Evolutionary conservation across 1,284 basidiomycete genomes (phyloP).

Genomic region (Moniliophthora roreri): DNA sequence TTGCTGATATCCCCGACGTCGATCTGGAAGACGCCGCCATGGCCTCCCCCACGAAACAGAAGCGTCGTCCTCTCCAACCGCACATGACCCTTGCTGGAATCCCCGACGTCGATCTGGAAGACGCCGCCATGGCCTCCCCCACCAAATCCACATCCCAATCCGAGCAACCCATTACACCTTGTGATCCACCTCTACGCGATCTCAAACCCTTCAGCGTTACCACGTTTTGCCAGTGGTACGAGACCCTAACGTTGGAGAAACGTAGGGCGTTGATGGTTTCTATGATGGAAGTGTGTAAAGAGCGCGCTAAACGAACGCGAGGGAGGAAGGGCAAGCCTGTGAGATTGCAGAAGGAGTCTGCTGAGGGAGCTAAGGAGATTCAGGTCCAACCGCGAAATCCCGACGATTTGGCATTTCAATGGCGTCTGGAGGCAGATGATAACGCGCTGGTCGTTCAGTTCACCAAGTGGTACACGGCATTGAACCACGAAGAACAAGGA

Average conservation of each 20-base stretch:
- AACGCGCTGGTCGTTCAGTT: slow-evolving; percentile 1
- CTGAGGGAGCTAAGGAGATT: too few relatives aligned
- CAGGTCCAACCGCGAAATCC: not conserved
- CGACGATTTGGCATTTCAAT: slow-evolving; percentile 1
- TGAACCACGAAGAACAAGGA: not conserved
- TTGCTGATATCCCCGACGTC: not conserved
- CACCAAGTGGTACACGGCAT: not conserved
- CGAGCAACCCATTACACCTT: not conserved
- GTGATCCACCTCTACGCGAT: not conserved
- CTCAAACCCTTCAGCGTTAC: not conserved
- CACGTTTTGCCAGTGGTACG: slow-evolving; percentile 2
- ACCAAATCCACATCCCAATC: not conserved
- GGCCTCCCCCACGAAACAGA: too few relatives aligned
- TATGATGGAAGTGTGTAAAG: slow-evolving; percentile 1
- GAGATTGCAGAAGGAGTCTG: too few relatives aligned
- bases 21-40: too few relatives aligned
- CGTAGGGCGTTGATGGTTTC: not conserved
- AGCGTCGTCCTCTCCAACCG: too few relatives aligned
- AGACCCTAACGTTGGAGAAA: not conserved
- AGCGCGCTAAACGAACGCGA: not conserved
- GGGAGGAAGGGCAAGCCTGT: not conserved
- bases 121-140: not conserved
- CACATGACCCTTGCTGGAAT: not conserved
- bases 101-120: not conserved
- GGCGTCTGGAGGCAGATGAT: not conserved